Conservation (phyloP, 1,139 yeast species). For the Yamadazyma pseudoaaseri region DNA sequence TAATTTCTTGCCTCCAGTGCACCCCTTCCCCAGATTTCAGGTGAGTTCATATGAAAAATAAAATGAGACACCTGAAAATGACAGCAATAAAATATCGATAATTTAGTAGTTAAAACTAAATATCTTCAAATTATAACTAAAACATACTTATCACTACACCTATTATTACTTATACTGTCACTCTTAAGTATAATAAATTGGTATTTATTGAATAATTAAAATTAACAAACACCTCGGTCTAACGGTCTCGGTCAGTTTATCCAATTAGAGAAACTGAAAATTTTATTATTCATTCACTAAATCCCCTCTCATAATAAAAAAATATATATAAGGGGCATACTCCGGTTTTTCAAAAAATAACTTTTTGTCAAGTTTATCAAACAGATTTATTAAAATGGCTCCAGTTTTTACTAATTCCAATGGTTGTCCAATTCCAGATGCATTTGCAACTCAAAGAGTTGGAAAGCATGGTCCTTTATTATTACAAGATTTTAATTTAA, state of each 20-base stretch:
- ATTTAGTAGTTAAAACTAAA: background rate
- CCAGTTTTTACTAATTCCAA: conserved; percentile 64
- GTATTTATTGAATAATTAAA: background rate
- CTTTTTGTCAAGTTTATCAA: background rate
- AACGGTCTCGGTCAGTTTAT: conserved; percentile 6
- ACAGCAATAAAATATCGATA: background rate
- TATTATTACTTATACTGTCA: no score
- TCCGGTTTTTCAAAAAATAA: conserved; percentile 5
- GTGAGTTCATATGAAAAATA: conserved; percentile 5
- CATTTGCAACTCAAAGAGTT: conserved; percentile 73
- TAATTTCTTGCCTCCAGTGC: no score
- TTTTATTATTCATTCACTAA: conserved; percentile 10
- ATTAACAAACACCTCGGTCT: conserved; percentile 2
- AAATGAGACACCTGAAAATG: conserved; percentile 1
- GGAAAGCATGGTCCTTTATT: conserved; percentile 75
- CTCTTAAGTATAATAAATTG: no score
- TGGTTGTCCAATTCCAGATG: conserved; percentile 68
- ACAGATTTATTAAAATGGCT: conserved; percentile 27
- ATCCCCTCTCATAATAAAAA: conserved; percentile 9
- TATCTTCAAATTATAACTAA: background rate
- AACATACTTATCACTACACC: no score
- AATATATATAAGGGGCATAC: conserved; percentile 7
- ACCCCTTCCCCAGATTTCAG: conserved; percentile 10
- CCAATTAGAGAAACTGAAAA: conserved; percentile 11
- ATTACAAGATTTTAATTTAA: conserved; percentile 74